A percentile compares a stretch with the other conserved stretches of the same genome.
Evolutionary conservation across 768 basidiomycete species (phyloP).

Genomic region (Trametes punicea): DNA sequence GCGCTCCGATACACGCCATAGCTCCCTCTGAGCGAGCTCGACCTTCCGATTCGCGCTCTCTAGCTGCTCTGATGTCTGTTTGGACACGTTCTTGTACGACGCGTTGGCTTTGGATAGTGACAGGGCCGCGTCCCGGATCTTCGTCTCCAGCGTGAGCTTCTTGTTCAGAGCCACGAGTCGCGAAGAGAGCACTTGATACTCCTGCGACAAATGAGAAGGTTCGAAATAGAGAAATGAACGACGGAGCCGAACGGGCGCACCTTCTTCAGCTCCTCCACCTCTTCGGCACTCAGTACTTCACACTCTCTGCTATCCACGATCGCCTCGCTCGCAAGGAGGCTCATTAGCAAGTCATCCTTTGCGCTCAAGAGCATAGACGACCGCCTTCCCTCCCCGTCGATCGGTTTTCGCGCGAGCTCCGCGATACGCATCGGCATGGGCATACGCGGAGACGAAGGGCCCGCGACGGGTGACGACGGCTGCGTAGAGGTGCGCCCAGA

Average conservation of each 20-base stretch:
- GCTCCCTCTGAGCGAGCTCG: constrained; percentile 64
- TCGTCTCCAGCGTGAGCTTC: constrained; percentile 78
- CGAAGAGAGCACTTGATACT: constrained; percentile 66
- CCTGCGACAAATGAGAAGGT: constrained; percentile 42
- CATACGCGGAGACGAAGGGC: constrained; percentile 39
- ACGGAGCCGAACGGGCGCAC: constrained; percentile 41
- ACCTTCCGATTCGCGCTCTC: constrained; percentile 73
- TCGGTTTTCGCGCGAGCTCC: constrained; percentile 36
- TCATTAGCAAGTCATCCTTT: constrained; percentile 83
- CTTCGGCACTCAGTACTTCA: constrained; percentile 71
- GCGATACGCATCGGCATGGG: constrained; percentile 30
- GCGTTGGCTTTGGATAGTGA: constrained; percentile 69
- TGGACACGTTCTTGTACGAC: constrained; percentile 53
- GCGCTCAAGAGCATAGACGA: constrained; percentile 48
- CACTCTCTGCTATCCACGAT: constrained; percentile 86
- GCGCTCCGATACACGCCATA: constrained; percentile 64
- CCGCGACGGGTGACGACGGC: constrained; percentile 34
- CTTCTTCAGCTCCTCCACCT: constrained; percentile 70
- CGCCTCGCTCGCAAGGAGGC: constrained; percentile 89
- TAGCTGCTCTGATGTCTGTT: constrained; percentile 68
- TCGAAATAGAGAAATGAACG: constrained; percentile 32
- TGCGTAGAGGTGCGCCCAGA: constrained; percentile 29
- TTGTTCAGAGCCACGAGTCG: constrained; percentile 64
- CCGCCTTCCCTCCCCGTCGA: constrained; percentile 38
- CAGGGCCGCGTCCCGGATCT: constrained; percentile 82